Base-by-base conservation (phyloP, 805 yeast genomes). In the Barnettozyma sp. region DNA sequence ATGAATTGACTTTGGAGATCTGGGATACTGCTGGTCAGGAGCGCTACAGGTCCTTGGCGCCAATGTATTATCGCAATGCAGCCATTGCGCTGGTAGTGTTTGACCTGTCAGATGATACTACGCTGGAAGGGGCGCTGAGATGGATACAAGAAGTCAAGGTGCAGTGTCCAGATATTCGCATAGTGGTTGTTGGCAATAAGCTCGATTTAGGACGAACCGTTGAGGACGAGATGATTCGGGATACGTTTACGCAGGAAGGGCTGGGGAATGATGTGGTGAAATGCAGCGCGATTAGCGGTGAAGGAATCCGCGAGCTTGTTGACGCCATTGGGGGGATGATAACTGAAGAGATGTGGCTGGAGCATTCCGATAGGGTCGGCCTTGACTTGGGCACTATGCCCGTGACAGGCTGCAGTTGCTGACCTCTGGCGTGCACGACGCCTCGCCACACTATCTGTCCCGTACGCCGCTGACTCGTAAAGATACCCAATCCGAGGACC, bases 11-110 rank as follows among this genome's bases (percentile, higher is more conserved):
- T 54, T 73, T 80, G 46, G 92, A 82, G 52, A 80, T 82, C 35
- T 82, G 92, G 94, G 94, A 82, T 53, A 82, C 90, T 2, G 88
- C 90, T 0, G 92, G 94, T 6, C 92, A 82, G 55, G 92, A 82
- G 50, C 61, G 94, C 38, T 82, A 82, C 50, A 70, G 81, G 43
- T 76, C 85, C 0, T 62, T 82, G 45, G 84, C 90, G 4, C 87
- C 90, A 21, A 82, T 82, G 87, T 82, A 82, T 55, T 82, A 83
- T 52, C 63, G 94, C 36, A 82, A 83, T 48, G 80, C 92, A 2
- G 76, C 82, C 51, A 73, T 81, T 20, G 97, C 97, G 0, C 67
- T 92, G 17, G 82, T 92, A 1, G 94, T 94, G 16, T 90, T 82
- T 55, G 97, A 92, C 54, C 56, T 88, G 34, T 76, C 82, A 2